Conservation (phyloP, 2,329 filamentous ascomycete species). For the Nigrospora sphaerica region DNA sequence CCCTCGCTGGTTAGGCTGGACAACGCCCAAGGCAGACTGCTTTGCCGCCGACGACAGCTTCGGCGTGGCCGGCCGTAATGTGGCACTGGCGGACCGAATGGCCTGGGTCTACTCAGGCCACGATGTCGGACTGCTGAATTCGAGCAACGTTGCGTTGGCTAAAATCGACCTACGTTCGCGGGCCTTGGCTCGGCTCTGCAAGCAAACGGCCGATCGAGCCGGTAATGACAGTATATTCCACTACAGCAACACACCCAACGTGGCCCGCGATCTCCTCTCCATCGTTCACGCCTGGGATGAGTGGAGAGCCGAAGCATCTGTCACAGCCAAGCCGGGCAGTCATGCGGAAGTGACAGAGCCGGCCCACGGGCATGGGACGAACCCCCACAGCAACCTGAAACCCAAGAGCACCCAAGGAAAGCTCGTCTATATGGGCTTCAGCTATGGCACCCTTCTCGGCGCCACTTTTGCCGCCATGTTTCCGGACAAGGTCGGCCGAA, state of each 20-base stretch:
- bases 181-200: slow-evolving; percentile 24
- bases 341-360: slow-evolving; percentile 3
- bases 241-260: slow-evolving; percentile 23
- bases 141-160: slow-evolving; percentile 22
- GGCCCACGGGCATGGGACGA: slow-evolving; percentile 2
- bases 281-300: slow-evolving; percentile 31
- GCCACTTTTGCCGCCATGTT: slow-evolving; percentile 33
- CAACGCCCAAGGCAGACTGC: slow-evolving; percentile 31
- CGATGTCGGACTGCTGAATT: slow-evolving; percentile 26
- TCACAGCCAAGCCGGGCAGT: slow-evolving; percentile 6
- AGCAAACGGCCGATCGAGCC: slow-evolving; percentile 16
- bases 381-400: slow-evolving; percentile 4
- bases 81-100: slow-evolving; percentile 22
- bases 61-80: slow-evolving; percentile 15
- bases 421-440: slow-evolving; percentile 31
- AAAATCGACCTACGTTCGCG: slow-evolving; percentile 18
- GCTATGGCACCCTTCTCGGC: slow-evolving; percentile 31
- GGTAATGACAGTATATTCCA: slow-evolving; percentile 23
- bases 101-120: slow-evolving; percentile 22
- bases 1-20: slow-evolving; percentile 20
- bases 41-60: slow-evolving; percentile 18
- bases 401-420: slow-evolving; percentile 16
- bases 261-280: slow-evolving; percentile 32
- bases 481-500: slow-evolving; percentile 31
- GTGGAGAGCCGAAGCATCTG: slow-evolving; percentile 15